Percentiles rank a stretch among this genome's conserved stretches.
Conservation (phyloP, 805 yeast genomes). For the Metschnikowia vanudenii region DNA sequence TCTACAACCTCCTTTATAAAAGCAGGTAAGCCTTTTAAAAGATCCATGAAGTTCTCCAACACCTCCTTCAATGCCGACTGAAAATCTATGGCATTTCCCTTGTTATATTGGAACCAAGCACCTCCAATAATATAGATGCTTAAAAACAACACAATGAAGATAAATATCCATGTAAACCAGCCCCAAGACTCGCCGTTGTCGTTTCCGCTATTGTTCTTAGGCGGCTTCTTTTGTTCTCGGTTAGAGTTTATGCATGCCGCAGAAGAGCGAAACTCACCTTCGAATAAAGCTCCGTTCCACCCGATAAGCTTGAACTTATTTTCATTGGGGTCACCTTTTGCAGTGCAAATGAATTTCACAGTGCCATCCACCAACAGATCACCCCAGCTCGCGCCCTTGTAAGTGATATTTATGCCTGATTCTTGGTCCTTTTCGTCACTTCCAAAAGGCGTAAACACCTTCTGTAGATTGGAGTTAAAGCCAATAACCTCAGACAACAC, state of each 20-base stretch:
- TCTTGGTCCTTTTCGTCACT: conserved; percentile 30
- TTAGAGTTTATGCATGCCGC: conserved; percentile 42
- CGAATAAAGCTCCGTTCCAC: conserved; percentile 39
- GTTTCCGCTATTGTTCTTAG: conserved; percentile 16
- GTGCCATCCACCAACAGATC: conserved; percentile 47
- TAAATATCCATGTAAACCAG: conserved; percentile 78
- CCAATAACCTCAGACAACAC: conserved; percentile 63
- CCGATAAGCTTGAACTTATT: conserved; percentile 28
- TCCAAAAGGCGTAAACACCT: conserved; percentile 26
- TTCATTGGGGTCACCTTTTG: conserved; percentile 21
- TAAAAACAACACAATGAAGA: conserved; percentile 65
- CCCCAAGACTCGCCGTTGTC: conserved; percentile 63
- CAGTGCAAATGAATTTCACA: conserved; percentile 48
- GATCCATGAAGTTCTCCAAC: conserved; percentile 61
- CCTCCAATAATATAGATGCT: conserved; percentile 71
- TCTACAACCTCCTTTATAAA: conserved; percentile 66
- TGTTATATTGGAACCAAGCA: conserved; percentile 73
- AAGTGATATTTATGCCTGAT: conserved; percentile 33
- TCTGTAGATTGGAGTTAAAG: conserved; percentile 44
- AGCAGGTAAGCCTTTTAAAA: conserved; percentile 58
- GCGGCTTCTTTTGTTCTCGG: conserved; percentile 27
- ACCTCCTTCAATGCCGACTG: conserved; percentile 73
- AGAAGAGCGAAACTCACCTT: conserved; percentile 24
- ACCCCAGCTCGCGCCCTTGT: conserved; percentile 73
- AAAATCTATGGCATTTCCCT: conserved; percentile 68